A percentile compares a stretch with the other conserved stretches of the same genome.
These are phyloP conservation scores for Xylaria sp. DNA, from an alignment of 2,329 filamentous ascomycete genomes.

Conservation along the genomic window DNA sequence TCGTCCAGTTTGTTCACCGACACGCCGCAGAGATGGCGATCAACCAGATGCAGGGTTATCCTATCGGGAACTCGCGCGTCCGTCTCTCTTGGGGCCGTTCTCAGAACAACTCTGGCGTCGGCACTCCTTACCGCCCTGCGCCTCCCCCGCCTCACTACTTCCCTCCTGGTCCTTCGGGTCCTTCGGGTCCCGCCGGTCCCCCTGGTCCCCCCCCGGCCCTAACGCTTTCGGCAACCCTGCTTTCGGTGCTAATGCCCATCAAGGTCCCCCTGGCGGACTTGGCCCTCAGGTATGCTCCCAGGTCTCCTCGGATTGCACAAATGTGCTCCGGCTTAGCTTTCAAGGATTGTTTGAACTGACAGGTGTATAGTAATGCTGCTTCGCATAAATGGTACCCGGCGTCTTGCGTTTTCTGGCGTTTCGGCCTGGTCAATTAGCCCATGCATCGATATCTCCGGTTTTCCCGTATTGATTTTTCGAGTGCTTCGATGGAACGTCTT, in stretches of 20 bases:
- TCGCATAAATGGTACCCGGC: conserved; percentile 30
- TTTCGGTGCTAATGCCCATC: conserved; percentile 26
- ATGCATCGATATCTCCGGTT: conserved; percentile 30
- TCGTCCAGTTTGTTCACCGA: conserved; percentile 98
- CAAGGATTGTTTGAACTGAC: conserved; percentile 13
- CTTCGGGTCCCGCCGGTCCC: conserved; percentile 29
- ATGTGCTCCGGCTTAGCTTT: not conserved
- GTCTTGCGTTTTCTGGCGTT: conserved; percentile 34
- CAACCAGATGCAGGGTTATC: conserved; percentile 99
- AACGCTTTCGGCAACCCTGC: conserved; percentile 26
- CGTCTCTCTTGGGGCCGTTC: conserved; percentile 95
- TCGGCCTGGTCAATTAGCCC: conserved; percentile 28
- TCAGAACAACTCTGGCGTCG: conserved; percentile 98
- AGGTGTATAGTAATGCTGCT: conserved; percentile 15
- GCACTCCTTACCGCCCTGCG: conserved; percentile 93
- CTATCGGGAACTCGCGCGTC: conserved; percentile 96
- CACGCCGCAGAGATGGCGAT: conserved; percentile 99
- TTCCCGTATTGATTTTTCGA: conserved; percentile 25
- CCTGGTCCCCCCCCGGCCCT: conserved; percentile 28
- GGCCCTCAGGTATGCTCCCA: conserved; percentile 30
- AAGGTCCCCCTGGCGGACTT: conserved; percentile 31
- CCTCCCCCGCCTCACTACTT: conserved; percentile 45
- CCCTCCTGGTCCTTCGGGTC: conserved; percentile 29
- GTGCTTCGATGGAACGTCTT: conserved; percentile 22
- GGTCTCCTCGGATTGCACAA: not conserved